Percentiles rank a stretch among this genome's conserved stretches.
Conservation (phyloP, 2,329 filamentous ascomycete species). For the Neofusicoccum sp. region DNA sequence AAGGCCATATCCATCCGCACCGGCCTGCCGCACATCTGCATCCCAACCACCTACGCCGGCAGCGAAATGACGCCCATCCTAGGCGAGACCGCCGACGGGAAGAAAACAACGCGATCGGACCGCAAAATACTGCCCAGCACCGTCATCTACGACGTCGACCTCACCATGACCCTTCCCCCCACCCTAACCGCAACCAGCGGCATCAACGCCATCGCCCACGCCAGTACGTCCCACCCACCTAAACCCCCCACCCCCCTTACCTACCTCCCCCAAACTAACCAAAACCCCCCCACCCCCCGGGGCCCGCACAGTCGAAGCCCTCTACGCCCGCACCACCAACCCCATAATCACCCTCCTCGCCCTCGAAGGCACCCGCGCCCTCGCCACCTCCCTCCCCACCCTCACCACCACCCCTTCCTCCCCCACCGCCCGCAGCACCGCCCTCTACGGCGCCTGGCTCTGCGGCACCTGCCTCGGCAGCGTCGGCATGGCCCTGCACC, state of each 20-base stretch:
- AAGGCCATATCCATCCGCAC: slow-evolving; percentile 39
- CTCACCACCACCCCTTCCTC: slow-evolving; percentile 52
- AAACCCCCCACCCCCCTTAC: too few species aligned
- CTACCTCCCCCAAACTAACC: not conserved
- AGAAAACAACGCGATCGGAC: slow-evolving; percentile 61
- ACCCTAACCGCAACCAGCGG: slow-evolving; percentile 60
- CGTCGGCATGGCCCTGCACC: slow-evolving; percentile 66
- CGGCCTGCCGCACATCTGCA: slow-evolving; percentile 37
- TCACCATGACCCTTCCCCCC: slow-evolving; percentile 61
- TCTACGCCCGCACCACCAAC: slow-evolving; percentile 65
- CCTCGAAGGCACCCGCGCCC: slow-evolving; percentile 57
- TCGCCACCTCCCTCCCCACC: slow-evolving; percentile 57
- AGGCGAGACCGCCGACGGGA: slow-evolving; percentile 61
- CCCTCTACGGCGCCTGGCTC: slow-evolving; percentile 67
- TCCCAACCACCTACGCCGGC: slow-evolving; percentile 41
- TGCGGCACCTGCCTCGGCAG: slow-evolving; percentile 63
- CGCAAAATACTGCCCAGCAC: slow-evolving; percentile 62
- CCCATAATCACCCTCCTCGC: slow-evolving; percentile 63
- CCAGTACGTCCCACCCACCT: slow-evolving; percentile 40
- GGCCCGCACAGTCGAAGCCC: slow-evolving; percentile 57
- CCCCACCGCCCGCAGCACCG: slow-evolving; percentile 52
- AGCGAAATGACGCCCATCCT: slow-evolving; percentile 66
- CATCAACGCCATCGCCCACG: slow-evolving; percentile 68
- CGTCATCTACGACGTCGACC: slow-evolving; percentile 67
- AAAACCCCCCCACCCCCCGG: not conserved